A percentile compares a stretch with the other conserved stretches of the same genome.
These are phyloP conservation scores for Cryptomeria japonica DNA, from an alignment of 75 land plant species.

Conservation along the genomic window DNA sequence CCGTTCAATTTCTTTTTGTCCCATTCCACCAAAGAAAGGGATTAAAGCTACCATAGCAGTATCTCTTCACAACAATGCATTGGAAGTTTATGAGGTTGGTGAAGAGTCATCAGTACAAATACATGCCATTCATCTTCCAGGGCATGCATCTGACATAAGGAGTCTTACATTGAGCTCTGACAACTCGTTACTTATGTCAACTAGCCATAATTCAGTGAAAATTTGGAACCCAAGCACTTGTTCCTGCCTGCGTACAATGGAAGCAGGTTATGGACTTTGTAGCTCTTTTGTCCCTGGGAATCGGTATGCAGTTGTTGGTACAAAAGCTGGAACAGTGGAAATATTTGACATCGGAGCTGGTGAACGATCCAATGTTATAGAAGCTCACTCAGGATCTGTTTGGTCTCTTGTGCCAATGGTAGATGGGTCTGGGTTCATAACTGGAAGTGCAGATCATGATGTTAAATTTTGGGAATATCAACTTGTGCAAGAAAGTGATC, in stretches of 20 bases:
- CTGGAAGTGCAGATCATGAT: conserved; percentile 89
- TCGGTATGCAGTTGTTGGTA: conserved; percentile 85
- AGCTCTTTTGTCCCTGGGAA: conserved; percentile 76
- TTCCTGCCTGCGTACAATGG: conserved; percentile 87
- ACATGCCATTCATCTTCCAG: conserved; percentile 71
- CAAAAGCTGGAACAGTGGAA: conserved; percentile 81
- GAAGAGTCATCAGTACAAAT: conserved; percentile 31
- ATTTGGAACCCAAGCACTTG: conserved; percentile 97
- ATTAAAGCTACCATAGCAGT: conserved; percentile 59
- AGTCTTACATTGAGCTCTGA: conserved; percentile 83
- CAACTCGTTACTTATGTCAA: conserved; percentile 81
- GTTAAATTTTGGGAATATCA: conserved; percentile 95
- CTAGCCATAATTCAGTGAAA: conserved; percentile 87
- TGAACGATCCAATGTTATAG: conserved; percentile 54
- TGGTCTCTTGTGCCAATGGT: conserved; percentile 67
- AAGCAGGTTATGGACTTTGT: conserved; percentile 88
- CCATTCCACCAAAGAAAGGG: conserved; percentile 43
- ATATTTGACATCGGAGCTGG: conserved; percentile 88
- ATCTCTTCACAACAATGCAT: conserved; percentile 74
- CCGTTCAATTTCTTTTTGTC: conserved; percentile 79
- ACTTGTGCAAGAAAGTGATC: conserved; percentile 42
- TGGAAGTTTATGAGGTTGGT: conserved; percentile 77
- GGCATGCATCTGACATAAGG: conserved; percentile 88
- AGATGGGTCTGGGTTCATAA: conserved; percentile 87
- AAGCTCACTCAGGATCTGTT: conserved; percentile 78